A percentile compares a stretch with the other conserved stretches of the same genome.
Evolutionary conservation across 73 alveolate genomes (phyloP).

Genomic region (Effrenium voratum): DNA sequence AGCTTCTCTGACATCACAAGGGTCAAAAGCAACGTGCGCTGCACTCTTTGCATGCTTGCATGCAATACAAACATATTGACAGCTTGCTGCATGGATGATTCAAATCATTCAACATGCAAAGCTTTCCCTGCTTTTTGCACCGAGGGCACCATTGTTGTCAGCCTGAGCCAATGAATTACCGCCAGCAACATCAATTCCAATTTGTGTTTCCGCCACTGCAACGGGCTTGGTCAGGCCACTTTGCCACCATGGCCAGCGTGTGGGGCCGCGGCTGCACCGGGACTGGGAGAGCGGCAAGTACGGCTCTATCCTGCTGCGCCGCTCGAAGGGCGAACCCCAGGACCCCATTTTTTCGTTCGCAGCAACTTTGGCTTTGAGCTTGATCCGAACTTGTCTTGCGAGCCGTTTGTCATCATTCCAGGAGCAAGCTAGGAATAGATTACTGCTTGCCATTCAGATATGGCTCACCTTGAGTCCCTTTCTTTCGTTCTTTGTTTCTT

Average conservation of each 20-base stretch:
- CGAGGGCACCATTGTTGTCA: background rate
- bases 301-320: slow-evolving; percentile 36
- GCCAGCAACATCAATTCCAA: too few species aligned
- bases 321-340: background rate
- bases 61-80: background rate
- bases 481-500: background rate
- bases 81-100: background rate
- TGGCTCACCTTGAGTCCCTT: background rate
- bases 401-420: background rate
- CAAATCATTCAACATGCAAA: background rate
- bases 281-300: slow-evolving; percentile 57
- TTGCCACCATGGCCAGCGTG: slow-evolving; percentile 54
- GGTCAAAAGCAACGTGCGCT: too few species aligned
- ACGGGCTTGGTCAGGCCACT: background rate
- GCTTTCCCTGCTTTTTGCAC: background rate
- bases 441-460: background rate
- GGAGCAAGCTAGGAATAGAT: background rate
- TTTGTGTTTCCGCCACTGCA: background rate
- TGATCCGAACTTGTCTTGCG: background rate
- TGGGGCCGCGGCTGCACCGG: slow-evolving; percentile 70
- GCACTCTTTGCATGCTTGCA: too few species aligned
- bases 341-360: background rate
- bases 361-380: background rate
- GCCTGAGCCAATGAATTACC: too few species aligned
- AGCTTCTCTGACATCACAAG: too few species aligned